Percentiles rank a stretch among this genome's conserved stretches.
These are phyloP conservation scores for Albatrellus sp. DNA, from an alignment of 1,284 basidiomycete genomes.

Conservation along the genomic window DNA sequence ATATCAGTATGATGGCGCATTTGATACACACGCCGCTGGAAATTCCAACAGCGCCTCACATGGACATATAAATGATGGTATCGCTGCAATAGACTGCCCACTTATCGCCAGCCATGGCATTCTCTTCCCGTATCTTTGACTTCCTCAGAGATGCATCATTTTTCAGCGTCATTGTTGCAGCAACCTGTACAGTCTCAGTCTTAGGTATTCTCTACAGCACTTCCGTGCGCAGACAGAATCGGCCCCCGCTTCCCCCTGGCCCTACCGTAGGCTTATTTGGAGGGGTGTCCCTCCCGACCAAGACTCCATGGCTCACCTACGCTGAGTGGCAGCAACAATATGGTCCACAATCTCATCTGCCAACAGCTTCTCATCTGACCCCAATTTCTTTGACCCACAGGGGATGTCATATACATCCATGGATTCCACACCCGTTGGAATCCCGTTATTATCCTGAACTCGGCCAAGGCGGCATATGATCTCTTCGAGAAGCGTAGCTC, in stretches of 20 bases:
- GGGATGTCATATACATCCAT: background rate
- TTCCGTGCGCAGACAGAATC: background rate
- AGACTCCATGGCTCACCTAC: background rate
- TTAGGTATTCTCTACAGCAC: background rate
- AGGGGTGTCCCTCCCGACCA: background rate
- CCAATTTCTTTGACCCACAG: background rate
- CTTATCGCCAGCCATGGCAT: too few species aligned
- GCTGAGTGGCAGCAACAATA: background rate
- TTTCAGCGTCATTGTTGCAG: too few species aligned
- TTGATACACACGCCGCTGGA: too few species aligned
- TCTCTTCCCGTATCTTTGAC: too few species aligned
- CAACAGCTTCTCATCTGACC: too few species aligned
- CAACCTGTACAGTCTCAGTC: background rate
- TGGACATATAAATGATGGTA: too few species aligned
- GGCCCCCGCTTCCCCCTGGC: background rate
- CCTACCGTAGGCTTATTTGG: background rate
- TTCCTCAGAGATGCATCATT: too few species aligned
- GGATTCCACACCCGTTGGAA: too few species aligned
- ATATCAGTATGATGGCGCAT: too few species aligned
- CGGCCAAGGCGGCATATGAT: background rate
- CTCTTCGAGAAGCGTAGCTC: constrained; percentile 1
- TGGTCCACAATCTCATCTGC: background rate
- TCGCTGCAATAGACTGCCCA: too few species aligned
- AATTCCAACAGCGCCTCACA: too few species aligned
- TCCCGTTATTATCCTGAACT: background rate